Evolutionary conservation across 306 rosid genomes (phyloP).

Genomic region (Hippophae gyantsensis): DNA sequence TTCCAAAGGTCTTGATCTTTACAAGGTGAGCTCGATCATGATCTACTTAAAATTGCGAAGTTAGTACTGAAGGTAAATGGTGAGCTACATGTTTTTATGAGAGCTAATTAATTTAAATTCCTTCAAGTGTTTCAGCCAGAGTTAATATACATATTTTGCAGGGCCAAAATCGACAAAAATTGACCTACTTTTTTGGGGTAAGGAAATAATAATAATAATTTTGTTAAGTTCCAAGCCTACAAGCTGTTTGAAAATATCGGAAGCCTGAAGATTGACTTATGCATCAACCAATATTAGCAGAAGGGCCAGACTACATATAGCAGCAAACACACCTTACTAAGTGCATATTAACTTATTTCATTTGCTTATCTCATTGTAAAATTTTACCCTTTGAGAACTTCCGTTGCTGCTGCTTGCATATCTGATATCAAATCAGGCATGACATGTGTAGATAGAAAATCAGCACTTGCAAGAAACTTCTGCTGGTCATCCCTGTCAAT

Average conservation of each 20-base stretch:
- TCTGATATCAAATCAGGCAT: constrained; percentile 59
- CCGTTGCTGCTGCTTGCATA: constrained; percentile 57
- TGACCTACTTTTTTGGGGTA: no score
- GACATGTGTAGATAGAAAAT: constrained; percentile 57
- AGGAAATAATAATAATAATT: no score
- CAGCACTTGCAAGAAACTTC: constrained; percentile 73
- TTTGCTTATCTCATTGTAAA: constrained; percentile 4
- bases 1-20: neutral
- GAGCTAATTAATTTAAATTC: no score
- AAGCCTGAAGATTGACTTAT: neutral
- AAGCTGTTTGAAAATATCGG: neutral
- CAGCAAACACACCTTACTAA: neutral
- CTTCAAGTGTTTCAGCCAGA: no score
- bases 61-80: neutral
- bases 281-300: neutral
- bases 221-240: neutral
- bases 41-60: no score
- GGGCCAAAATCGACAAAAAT: no score
- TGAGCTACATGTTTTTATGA: no score
- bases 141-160: no score
- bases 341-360: neutral
- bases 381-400: constrained; percentile 76
- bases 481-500: constrained; percentile 68
- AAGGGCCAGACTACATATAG: neutral
- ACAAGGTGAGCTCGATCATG: neutral